A percentile compares a stretch with the other conserved stretches of the same genome.
These are phyloP conservation scores for Botrytis paeoniae DNA, from an alignment of 2,329 filamentous ascomycete species.

Conservation along the genomic window DNA sequence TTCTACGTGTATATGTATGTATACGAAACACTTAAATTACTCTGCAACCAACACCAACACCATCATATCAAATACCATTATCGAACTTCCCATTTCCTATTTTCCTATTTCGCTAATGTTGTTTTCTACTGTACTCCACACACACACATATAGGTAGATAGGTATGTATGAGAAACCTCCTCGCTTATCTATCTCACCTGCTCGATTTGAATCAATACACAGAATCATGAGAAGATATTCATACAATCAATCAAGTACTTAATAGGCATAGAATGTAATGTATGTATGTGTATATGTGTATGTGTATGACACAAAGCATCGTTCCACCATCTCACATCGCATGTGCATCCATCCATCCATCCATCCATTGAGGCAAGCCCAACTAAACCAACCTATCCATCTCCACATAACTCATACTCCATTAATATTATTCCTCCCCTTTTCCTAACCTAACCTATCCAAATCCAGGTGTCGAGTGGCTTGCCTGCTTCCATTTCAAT, in stretches of 20 bases:
- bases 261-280: neutral
- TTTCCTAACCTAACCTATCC: slow-evolving; percentile 12
- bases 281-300: neutral
- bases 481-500: slow-evolving; percentile 6
- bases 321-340: neutral
- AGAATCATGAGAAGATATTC: neutral
- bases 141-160: neutral
- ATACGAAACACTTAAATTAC: too few relatives aligned
- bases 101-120: neutral
- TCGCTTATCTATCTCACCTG: neutral
- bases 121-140: neutral
- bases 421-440: slow-evolving; percentile 9
- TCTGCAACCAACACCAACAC: too few relatives aligned
- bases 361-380: neutral
- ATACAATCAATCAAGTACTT: neutral
- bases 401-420: neutral
- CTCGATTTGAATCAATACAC: neutral
- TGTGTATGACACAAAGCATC: neutral
- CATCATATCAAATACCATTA: too few relatives aligned
- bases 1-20: too few relatives aligned
- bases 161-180: neutral
- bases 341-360: neutral
- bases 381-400: neutral
- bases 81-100: too few relatives aligned
- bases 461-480: neutral